Percentiles rank a stretch among this genome's conserved stretches.
Evolutionary conservation across 306 rosid species (phyloP).

Genomic region (Quillaja saponaria): DNA sequence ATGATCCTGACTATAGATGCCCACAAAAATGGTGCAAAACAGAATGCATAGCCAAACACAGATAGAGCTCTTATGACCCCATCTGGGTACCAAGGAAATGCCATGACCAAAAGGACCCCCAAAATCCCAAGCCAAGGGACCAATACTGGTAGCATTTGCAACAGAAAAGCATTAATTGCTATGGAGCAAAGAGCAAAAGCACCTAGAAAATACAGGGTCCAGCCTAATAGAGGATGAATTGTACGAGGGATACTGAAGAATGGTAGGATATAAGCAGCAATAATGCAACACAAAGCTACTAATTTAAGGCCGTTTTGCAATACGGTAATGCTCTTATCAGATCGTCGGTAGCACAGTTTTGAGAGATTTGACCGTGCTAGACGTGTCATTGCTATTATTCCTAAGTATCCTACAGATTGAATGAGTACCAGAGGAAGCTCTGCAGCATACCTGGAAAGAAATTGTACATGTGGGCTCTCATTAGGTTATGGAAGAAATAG

Average conservation of each 20-base stretch:
- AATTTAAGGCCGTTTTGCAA: conserved; percentile 57
- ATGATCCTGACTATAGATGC: conserved; percentile 45
- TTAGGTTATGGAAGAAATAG: background rate
- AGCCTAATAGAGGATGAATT: conserved; percentile 77
- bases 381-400: conserved; percentile 64
- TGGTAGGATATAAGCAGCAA: conserved; percentile 69
- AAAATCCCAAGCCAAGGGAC: conserved; percentile 53
- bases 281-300: conserved; percentile 61
- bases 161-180: conserved; percentile 54
- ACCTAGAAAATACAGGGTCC: conserved; percentile 73
- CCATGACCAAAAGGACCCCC: conserved; percentile 76
- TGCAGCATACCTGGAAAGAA: conserved; percentile 55
- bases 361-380: conserved; percentile 70
- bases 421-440: conserved; percentile 64
- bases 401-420: conserved; percentile 54
- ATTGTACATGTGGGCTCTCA: background rate
- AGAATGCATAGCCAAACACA: conserved; percentile 68
- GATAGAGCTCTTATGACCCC: conserved; percentile 76
- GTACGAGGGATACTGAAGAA: conserved; percentile 74
- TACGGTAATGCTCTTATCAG: conserved; percentile 51
- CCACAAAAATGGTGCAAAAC: conserved; percentile 72
- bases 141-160: conserved; percentile 66
- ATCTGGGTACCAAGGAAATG: conserved; percentile 68
- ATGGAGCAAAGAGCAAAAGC: conserved; percentile 58
- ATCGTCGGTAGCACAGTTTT: conserved; percentile 68